Evolutionary conservation across 2,329 filamentous ascomycete species (phyloP).

Genomic region (Sporothrix schenckii): DNA sequence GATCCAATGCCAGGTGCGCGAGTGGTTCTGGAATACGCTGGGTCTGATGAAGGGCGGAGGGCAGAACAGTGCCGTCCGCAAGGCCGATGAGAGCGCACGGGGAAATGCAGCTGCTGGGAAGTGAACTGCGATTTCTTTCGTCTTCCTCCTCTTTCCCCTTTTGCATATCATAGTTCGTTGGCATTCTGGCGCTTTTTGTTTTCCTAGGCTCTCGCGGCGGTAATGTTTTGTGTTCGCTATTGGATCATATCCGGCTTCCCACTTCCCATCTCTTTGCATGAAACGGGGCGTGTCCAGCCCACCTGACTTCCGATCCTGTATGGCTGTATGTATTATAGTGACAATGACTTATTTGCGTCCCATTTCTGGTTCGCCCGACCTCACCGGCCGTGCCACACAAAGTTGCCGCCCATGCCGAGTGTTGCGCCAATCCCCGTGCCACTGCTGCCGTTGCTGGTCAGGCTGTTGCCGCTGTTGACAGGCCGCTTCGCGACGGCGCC

Average conservation of each 20-base stretch:
- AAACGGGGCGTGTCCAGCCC: neutral
- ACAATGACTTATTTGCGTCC: neutral
- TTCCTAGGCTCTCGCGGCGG: neutral
- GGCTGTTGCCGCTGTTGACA: slow-evolving; percentile 65
- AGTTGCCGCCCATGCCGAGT: slow-evolving; percentile 60
- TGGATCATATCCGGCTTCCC: slow-evolving; percentile 19
- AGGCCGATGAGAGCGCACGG: neutral
- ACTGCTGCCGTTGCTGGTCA: slow-evolving; percentile 41
- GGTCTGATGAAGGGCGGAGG: slow-evolving; percentile 29
- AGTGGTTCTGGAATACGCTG: slow-evolving; percentile 38
- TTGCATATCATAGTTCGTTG: neutral
- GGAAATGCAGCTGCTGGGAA: neutral
- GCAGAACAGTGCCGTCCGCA: slow-evolving; percentile 20
- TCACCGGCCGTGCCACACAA: slow-evolving; percentile 56
- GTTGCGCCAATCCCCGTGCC: slow-evolving; percentile 58
- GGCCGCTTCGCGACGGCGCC: slow-evolving; percentile 77
- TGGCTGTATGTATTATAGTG: neutral
- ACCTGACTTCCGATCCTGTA: neutral
- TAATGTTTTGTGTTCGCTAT: neutral
- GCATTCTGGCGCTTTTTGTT: slow-evolving; percentile 13
- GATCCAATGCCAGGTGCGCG: slow-evolving; percentile 35
- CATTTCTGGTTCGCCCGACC: neutral
- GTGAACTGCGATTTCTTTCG: neutral
- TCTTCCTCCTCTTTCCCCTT: neutral
- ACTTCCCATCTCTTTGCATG: slow-evolving; percentile 13